Base-by-base conservation (phyloP, 495 filamentous ascomycete genomes). In the Penicillium crystallinum region DNA sequence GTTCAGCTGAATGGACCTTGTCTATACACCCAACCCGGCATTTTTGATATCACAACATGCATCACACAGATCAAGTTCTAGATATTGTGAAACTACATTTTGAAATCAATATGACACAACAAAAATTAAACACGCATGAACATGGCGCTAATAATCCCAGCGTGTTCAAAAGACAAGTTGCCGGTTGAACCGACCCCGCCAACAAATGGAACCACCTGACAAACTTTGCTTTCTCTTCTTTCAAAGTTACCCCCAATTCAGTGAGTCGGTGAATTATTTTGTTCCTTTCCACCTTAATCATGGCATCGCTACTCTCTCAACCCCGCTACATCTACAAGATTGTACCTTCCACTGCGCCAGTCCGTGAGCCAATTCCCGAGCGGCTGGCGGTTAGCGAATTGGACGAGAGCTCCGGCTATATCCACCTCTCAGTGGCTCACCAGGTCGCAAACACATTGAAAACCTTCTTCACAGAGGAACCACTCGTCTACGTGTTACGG, bases 401-500 rank as follows among this genome's bases (percentile, higher is more conserved):
- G 23, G 73, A 77, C 37, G 45, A 68, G 42, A 50, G 53, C 19
- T 70, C 66, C 11, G 71, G 67, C 35, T 77, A 73, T 38, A 62
- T 77, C 40, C 73, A 77, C 46, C 68, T 77, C 2, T 75, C 72
- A 6, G 68, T 59, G 23, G 64, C 71, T 21, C 57, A 64, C 12
- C 73, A 77, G 40, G 65, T 77, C 4, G 64, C 69, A 31, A 71
- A 69, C 31, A 77, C 73, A 0, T 43, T 77, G 37, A 74, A 95
- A 69, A 59, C 86, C 69, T 55, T 92, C 82, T 52, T 90, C 86
- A 56, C 90, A 60, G 53, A 90, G 80, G 54, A 97, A 71, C 62
- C 82, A 67, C 61, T 90, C 78, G 42, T 91, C 79, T 62, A 96
- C 77, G 67, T 92, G 67, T 67, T 95, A 78, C 55, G 90, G 79